A percentile compares a stretch with the other conserved stretches of the same genome.
Evolutionary conservation across 2,329 filamentous ascomycete species (phyloP).

Genomic region (Fusarium tricinctum): DNA sequence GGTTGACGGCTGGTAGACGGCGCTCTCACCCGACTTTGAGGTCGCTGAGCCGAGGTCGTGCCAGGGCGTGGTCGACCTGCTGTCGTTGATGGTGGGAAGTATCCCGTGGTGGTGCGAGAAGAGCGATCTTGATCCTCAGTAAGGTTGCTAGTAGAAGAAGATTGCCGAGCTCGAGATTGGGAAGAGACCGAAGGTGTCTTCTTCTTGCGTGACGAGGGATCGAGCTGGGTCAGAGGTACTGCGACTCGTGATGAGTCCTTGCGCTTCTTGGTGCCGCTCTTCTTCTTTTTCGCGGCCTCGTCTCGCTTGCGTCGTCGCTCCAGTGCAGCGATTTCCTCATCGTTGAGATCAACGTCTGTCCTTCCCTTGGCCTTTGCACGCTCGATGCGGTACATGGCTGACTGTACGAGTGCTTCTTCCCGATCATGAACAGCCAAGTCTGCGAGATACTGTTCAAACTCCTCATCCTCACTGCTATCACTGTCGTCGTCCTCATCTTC

Average conservation of each 20-base stretch:
- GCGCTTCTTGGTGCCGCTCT: constrained; percentile 56
- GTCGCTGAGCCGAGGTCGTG: constrained; percentile 58
- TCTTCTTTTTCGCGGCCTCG: constrained; percentile 54
- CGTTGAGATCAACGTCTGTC: constrained; percentile 82
- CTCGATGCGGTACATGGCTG: constrained; percentile 83
- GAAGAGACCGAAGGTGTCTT: constrained; percentile 43
- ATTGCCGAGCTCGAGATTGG: constrained; percentile 54
- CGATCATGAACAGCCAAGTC: constrained; percentile 71
- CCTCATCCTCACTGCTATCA: constrained; percentile 52
- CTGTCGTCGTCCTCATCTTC: constrained; percentile 56
- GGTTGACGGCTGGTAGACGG: constrained; percentile 57
- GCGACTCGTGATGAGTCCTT: constrained; percentile 65
- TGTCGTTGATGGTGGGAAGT: constrained; percentile 63
- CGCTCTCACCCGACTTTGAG: constrained; percentile 53
- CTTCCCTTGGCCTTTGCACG: constrained; percentile 82
- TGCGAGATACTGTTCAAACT: constrained; percentile 65
- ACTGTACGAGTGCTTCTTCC: constrained; percentile 82
- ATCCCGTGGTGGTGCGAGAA: constrained; percentile 64
- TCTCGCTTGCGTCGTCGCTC: constrained; percentile 75
- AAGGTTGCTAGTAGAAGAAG: constrained; percentile 55
- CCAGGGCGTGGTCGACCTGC: constrained; percentile 60
- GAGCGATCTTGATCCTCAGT: constrained; percentile 53
- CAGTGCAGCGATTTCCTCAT: constrained; percentile 84
- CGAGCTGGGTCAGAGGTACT: constrained; percentile 67
- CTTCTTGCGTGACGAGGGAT: constrained; percentile 58